Base-by-base conservation (phyloP, 2,329 filamentous ascomycete species). In the Monosporascus sp. region DNA sequence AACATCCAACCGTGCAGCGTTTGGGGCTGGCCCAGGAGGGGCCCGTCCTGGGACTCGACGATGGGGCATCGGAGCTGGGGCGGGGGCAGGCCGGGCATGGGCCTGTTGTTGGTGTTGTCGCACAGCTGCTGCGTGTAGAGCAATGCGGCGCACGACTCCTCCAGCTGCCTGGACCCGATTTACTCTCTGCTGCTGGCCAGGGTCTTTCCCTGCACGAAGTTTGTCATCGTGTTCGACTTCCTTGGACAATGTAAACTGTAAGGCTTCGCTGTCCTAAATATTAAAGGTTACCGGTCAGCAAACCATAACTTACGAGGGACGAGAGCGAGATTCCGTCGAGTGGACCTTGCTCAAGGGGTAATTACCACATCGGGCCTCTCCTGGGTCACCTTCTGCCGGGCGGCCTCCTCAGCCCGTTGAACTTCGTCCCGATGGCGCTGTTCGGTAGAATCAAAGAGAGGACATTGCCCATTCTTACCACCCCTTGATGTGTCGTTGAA, bases 361-460 rank as follows among this genome's bases (percentile, higher is more conserved):
- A 62, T 60, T 74, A 68, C 65, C n/a, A 90, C 63, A 4, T 79
- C 74, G 0, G 87, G 86, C 57, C 90, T 79, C 35, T 84, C 77
- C 22, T 76, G 72, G 15, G 76, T 70, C 3, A 86, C 71, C 62
- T 79, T 78, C 44, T 78, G 74, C 22, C 81, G 76, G 1, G 82
- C 81, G 41, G 74, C 72, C 48, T 77, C 73, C 60, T 87, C 84
- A 1, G 88, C 89, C 18, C 72, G 74, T 18, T 75, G 74, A 17
- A 89, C 81, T 58, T 91, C 87, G 7, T 77, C 65, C 24, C 83
- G 72, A 58, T 91, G 86, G 3, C 85, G 79, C 44, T 76, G 65
- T 58, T 85, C 79, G 5, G 72, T 71, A 44, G 76, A 77, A 48
- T 92, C 88, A 59, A 87, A 88, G 0, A 92, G 72, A 1, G 85